phyloP scores from a whole-genome alignment of 2,329 filamentous ascomycete genomes.

The Clonostachys chloroleuca region DNA sequence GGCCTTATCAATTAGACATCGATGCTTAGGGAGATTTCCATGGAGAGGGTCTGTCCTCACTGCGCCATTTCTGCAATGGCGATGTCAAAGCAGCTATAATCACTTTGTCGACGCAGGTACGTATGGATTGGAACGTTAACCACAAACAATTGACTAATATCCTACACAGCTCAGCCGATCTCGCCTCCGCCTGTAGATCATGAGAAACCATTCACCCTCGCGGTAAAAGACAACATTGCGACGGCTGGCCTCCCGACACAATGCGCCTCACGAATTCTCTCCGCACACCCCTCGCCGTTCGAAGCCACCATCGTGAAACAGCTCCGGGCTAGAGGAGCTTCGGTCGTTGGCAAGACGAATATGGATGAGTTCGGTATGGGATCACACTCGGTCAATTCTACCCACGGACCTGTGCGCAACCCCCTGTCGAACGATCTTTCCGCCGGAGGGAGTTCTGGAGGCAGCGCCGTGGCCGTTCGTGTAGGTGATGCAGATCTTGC shows the following conservation, averaged over 20 bases:
- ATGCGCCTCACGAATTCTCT: constrained; percentile 74
- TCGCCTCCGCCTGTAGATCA: too few relatives aligned
- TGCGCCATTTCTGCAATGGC: constrained; percentile 9
- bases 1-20: constrained; percentile 1
- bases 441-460: constrained; percentile 87
- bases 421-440: constrained; percentile 45
- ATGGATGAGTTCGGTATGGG: constrained; percentile 98
- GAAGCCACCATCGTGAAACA: constrained; percentile 75
- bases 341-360: constrained; percentile 76
- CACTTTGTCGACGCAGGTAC: constrained; percentile 22
- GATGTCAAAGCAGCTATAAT: constrained; percentile 23
- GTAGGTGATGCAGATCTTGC: constrained; percentile 55
- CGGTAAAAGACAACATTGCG: constrained; percentile 76
- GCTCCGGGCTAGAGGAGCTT: constrained; percentile 58
- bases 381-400: constrained; percentile 71
- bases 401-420: constrained; percentile 60
- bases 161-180: too few relatives aligned
- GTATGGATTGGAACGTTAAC: too few relatives aligned
- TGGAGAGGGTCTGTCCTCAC: neutral
- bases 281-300: constrained; percentile 69
- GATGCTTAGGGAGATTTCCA: constrained; percentile 2
- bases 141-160: too few relatives aligned
- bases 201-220: constrained; percentile 36
- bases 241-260: constrained; percentile 66
- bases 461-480: constrained; percentile 82